Percentiles rank a stretch among this genome's conserved stretches.
phyloP scores from a whole-genome alignment of 305 asterid genomes.

The Fraxinus nigra region DNA sequence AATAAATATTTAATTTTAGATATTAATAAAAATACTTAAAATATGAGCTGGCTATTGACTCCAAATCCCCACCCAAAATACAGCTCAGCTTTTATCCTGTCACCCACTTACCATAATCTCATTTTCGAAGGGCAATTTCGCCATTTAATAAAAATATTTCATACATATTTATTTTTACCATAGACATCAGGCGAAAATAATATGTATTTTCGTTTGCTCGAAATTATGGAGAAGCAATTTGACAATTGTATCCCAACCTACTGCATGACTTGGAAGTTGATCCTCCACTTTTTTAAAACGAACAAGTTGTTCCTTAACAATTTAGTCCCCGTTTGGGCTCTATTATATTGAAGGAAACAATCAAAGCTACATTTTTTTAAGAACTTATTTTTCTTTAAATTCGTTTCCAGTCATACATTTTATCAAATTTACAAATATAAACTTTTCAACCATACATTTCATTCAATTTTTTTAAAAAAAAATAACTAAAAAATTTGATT shows the following conservation, averaged over 20 bases:
- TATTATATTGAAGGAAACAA: neutral
- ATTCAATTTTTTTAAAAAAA: neutral
- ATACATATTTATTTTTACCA: neutral
- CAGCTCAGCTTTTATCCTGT: slow-evolving; percentile 39
- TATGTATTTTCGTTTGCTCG: neutral
- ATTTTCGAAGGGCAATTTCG: slow-evolving; percentile 19
- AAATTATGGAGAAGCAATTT: neutral
- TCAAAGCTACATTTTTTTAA: neutral
- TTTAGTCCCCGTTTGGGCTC: neutral
- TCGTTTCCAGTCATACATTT: too few species aligned
- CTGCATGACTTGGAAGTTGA: neutral
- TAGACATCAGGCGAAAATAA: neutral
- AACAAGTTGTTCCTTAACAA: neutral
- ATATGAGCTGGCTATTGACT: slow-evolving; percentile 42
- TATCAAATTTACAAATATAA: neutral
- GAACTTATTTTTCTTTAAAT: too few species aligned
- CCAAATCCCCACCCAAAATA: slow-evolving; percentile 28
- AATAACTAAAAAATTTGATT: neutral
- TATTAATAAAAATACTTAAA: neutral
- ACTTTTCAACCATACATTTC: neutral
- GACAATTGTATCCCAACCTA: neutral
- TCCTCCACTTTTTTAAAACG: neutral
- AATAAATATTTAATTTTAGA: neutral
- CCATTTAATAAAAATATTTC: neutral
- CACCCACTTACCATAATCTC: slow-evolving; percentile 36